These are phyloP conservation scores for Cladosporium colombiae DNA, from an alignment of 2,329 filamentous ascomycete genomes.

Conservation along the genomic window DNA sequence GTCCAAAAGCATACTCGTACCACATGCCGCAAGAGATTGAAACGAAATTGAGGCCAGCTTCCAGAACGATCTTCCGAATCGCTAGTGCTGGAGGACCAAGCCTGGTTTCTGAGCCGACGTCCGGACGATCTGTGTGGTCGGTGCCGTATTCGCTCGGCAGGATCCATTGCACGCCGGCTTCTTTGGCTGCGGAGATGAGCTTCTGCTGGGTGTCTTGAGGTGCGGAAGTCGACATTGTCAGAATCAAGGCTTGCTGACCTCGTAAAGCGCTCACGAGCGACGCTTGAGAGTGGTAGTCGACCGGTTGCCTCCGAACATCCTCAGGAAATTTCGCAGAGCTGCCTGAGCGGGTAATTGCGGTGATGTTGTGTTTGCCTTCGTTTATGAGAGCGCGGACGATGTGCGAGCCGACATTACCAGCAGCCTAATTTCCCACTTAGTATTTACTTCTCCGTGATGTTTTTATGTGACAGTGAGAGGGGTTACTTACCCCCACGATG, in stretches of 20 bases:
- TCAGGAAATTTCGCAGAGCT: conserved; percentile 41
- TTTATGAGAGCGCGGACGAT: conserved; percentile 37
- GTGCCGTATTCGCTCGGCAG: conserved; percentile 29
- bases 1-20: conserved; percentile 34
- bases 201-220: conserved; percentile 23
- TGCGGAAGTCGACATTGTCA: conserved; percentile 32
- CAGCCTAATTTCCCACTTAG: neutral
- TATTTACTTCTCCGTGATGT: no score
- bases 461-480: no score
- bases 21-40: conserved; percentile 31
- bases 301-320: conserved; percentile 27
- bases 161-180: conserved; percentile 36
- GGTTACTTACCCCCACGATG: conserved; percentile 14
- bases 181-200: conserved; percentile 34
- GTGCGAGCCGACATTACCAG: conserved; percentile 36
- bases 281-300: conserved; percentile 30
- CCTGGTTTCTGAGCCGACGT: conserved; percentile 3
- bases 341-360: conserved; percentile 41
- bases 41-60: conserved; percentile 11
- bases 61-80: neutral
- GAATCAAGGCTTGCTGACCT: conserved; percentile 38
- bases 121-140: conserved; percentile 1
- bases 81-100: conserved; percentile 2
- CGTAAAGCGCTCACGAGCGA: conserved; percentile 31
- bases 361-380: conserved; percentile 38